A percentile compares a stretch with the other conserved stretches of the same genome.
phyloP scores from a whole-genome alignment of 78 protist genomes.

The slime mould (Dictyostelium discoideum) region DNA sequence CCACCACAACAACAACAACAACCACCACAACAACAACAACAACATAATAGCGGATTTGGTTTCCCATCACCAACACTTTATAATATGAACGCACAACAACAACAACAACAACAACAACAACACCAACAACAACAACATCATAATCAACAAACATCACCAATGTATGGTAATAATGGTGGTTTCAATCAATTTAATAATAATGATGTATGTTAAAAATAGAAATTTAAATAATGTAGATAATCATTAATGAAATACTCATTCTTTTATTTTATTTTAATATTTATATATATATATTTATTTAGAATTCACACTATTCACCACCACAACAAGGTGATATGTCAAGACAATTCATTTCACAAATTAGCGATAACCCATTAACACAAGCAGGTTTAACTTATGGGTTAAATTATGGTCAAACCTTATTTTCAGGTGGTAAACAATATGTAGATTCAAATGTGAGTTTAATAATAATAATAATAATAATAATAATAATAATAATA shows the following conservation, averaged over 20 bases:
- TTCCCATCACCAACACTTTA: conserved; percentile 23
- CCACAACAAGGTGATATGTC: conserved; percentile 49
- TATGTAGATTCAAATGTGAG: conserved; percentile 74
- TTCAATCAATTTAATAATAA: neutral
- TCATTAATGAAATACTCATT: neutral
- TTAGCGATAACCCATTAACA: conserved; percentile 59
- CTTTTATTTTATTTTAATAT: neutral
- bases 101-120: conserved; percentile 19
- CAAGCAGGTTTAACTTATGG: conserved; percentile 73
- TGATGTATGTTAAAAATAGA: neutral
- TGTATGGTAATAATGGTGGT: neutral
- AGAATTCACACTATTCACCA: conserved; percentile 29
- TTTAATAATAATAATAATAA: too few species aligned
- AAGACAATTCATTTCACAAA: conserved; percentile 32
- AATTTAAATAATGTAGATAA: too few species aligned
- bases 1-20: neutral
- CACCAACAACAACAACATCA: conserved; percentile 16
- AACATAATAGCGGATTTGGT: conserved; percentile 1
- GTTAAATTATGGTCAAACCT: conserved; percentile 55
- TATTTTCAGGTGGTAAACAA: conserved; percentile 72
- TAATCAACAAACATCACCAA: conserved; percentile 6
- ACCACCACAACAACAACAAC: conserved; percentile 17
- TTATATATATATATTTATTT: neutral
- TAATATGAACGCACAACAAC: conserved; percentile 3
- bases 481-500: neutral